Percentiles rank a stretch among this genome's conserved stretches.
These are phyloP conservation scores for Camptophora hylomeconis DNA, from an alignment of 2,329 filamentous ascomycete genomes.

Conservation along the genomic window DNA sequence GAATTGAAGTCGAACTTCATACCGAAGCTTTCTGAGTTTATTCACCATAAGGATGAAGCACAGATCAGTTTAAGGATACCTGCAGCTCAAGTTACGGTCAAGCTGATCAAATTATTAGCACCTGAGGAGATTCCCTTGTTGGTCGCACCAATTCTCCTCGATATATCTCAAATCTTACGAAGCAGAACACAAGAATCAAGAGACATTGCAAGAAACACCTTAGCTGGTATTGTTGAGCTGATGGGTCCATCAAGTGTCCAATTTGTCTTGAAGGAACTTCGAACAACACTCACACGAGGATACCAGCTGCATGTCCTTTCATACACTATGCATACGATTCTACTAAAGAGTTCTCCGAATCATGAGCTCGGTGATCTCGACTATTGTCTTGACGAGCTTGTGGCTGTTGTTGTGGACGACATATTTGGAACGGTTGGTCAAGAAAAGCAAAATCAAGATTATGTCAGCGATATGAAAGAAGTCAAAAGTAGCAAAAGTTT, in stretches of 20 bases:
- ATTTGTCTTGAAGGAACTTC: constrained; percentile 85
- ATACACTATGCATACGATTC: constrained; percentile 83
- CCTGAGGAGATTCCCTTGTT: constrained; percentile 57
- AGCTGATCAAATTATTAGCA: constrained; percentile 71
- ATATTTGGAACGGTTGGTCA: constrained; percentile 86
- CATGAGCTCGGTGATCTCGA: constrained; percentile 76
- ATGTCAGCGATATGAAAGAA: constrained; percentile 91
- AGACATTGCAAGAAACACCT: constrained; percentile 79
- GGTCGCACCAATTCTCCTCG: constrained; percentile 72
- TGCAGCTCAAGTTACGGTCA: constrained; percentile 76
- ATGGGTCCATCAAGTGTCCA: constrained; percentile 74
- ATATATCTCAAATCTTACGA: constrained; percentile 83
- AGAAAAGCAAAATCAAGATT: constrained; percentile 94
- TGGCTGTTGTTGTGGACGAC: constrained; percentile 88
- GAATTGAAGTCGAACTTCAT: constrained; percentile 66
- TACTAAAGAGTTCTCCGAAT: constrained; percentile 60
- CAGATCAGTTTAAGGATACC: constrained; percentile 88
- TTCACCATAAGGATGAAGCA: constrained; percentile 89
- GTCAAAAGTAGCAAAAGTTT: constrained; percentile 97
- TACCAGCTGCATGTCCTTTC: constrained; percentile 93
- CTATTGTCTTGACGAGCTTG: constrained; percentile 67
- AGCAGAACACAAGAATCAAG: constrained; percentile 80
- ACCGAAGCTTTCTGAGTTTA: constrained; percentile 66
- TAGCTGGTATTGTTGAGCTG: constrained; percentile 69
- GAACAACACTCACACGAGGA: constrained; percentile 67